Conservation (phyloP, 148 eudicot species). For the Heliosperma pusillum region DNA sequence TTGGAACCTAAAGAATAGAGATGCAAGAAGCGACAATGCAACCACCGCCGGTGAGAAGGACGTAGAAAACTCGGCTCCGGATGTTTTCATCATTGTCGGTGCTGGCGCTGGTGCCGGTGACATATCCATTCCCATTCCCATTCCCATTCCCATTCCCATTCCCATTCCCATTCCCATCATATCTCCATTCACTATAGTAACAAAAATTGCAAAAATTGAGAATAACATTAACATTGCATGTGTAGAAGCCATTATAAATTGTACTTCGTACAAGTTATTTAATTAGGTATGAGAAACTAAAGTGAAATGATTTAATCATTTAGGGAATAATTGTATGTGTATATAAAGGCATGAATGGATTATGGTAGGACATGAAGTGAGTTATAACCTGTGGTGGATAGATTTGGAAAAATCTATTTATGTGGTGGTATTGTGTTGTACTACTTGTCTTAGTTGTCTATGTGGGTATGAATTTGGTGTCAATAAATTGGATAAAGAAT, state of each 20-base stretch:
- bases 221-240: constrained; percentile 1
- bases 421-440: too few relatives aligned
- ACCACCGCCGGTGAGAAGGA: background rate
- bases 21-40: background rate
- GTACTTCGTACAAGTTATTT: too few relatives aligned
- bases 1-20: constrained; percentile 10
- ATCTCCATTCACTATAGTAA: background rate
- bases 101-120: constrained; percentile 5
- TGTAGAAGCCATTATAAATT: background rate
- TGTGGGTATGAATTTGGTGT: too few relatives aligned
- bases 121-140: constrained; percentile 12
- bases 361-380: background rate
- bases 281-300: too few relatives aligned
- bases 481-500: too few relatives aligned
- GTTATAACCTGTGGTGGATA: background rate
- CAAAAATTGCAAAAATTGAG: constrained; percentile 7
- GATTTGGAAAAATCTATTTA: too few relatives aligned
- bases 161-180: constrained; percentile 16
- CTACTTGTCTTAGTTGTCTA: too few relatives aligned
- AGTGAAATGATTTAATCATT: background rate
- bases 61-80: background rate
- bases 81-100: background rate
- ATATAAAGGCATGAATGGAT: background rate
- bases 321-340: background rate
- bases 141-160: constrained; percentile 5